Base-by-base conservation (phyloP, 257 asterid genomes). In the Penstemon davidsonii region DNA sequence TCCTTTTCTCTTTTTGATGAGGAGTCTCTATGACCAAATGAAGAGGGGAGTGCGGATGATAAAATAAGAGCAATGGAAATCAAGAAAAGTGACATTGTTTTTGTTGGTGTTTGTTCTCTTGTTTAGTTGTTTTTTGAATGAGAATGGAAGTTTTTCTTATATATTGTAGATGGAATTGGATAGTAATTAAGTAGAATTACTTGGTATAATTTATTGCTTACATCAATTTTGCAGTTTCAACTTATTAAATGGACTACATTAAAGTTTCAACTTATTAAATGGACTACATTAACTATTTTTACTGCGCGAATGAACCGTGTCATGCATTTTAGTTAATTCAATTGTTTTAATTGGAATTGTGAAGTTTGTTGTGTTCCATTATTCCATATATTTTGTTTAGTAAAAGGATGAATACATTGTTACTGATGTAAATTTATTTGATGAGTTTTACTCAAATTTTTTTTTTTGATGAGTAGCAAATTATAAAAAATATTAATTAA, bases 11-110 rank as follows among this genome's bases (percentile, higher is more conserved):
- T 7, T 4, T 65, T 60, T 38, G 66, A 58, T 53, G 11, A 15
- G 1, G 33, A 25, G 19, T 60, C 37, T 62, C 2, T 44, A 41
- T 19, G 73, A 40, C 62, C 67, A 2, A 8, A 41, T 13, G 71
- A 52, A 41, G 39, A 58, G n/a, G 77, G 64, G 50, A 66, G 38
- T 43, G 61, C 55, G 7, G 67, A 37, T 0, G 49, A 4, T 18
- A 63, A 52, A 36, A 73, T 42, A 15, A 74, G 60, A 19, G 75
- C 42, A 40, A 62, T 38, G 25, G 69, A 46, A 41, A 70, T 15
- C 3, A 62, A 25, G 33, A 25, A 25, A 25, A 25, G 33, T 25
- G 33, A 25, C 33, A 25, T 25, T 25, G 33, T 7, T 42, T 11
- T 46, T 46, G 52, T n/a, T 46, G 8, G 49, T 38, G 50, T 38